Evolutionary conservation across 1,284 basidiomycete species (phyloP), one percentile per base, ranked within the genome.

Genomic region (Apiotrichum mycotoxinovorans): DNA sequence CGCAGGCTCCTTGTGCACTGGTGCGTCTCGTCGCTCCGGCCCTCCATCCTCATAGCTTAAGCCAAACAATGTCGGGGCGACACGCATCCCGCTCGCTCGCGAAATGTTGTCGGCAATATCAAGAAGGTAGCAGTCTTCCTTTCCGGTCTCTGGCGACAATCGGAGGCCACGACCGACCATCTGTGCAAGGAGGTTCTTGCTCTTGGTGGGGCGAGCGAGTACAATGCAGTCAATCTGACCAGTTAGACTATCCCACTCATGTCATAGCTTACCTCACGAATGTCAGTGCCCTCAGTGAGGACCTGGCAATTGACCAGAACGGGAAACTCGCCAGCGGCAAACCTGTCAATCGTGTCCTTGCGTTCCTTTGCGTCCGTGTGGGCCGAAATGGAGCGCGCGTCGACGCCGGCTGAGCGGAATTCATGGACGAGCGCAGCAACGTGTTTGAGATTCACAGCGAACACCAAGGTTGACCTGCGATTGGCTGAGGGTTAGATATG

Each of bases 301-400:
- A 98, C 89, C 25, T 91, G 88, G 71, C 94, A 98, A 70, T 98
- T 98, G 51, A 98, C 78, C 35, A 98, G 80, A 0, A 98, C 90
- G 4, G 93, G 91, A 67, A 86, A 97, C 52, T 82, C 73, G 9
- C 87, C 87, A 1, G 77, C 76, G 59, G 81, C 84, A 74, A 98
- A 98, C 1, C 81, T 81, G 1, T 80, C 73, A 2, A 98, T 76
- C 2, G 92, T 77, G 4, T 80, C 79, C 61, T 82, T 83, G 8
- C 94, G 83, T 64, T 91, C 85, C 4, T 66, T 64, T 1, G 80
- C 69, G n/a, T 85, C 84, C 0, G 91, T 94, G 22, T 81, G 81
- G 9, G 87, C 83, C 61, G 88, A 86, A 5, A 98, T 68, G 58
- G 87, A 89, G 53, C 91, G 83, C 8, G 95, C 94, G 68, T 97